Base-by-base conservation (phyloP, 176 grass and related monocot species). In the Avena sativa region DNA sequence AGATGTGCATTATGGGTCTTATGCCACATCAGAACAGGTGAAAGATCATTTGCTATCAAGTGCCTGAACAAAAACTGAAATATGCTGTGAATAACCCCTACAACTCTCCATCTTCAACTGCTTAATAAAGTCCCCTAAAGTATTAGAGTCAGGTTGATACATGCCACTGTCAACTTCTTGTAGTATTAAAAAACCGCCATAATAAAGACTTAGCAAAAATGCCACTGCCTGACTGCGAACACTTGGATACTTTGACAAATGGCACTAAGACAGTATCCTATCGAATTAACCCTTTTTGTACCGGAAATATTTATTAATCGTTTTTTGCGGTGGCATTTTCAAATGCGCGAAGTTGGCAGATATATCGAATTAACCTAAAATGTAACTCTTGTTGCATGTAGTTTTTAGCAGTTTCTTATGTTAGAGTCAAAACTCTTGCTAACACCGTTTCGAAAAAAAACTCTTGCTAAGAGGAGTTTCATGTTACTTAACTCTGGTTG, bases 21-120 rank as follows among this genome's bases (percentile, higher is more conserved):
- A 94, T 90, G 97, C 97, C 4, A 96, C 94, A 81, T 89, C 84
- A 49, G 97, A 99, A 91, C 97, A 99, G 94, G 97, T 99, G 90
- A 87, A 89, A 32, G 12, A 82, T 83, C n/a, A 21, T 87, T 73
- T 86, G 12, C 63, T 81, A 14, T 51, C 16, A 79, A 70, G 64
- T 86, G 23, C 21, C 50, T 86, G 38, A 60, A 40, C 48, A 20
- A 51, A 64, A 86, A 79, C 67, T 85, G 60, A 40, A 62, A n/a
- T 60, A 74, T 75, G 43, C 40, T 49, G 17, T 63, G 58, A 63
- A 49, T 36, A 85, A 64, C 48, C 43, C 8, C 1, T 11, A 64
- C 12, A 50, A 30, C 56, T 84, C 20, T 50, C 16, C 49, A 17
- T 28, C 5, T 52, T 38, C 46, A 76, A 76, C 17, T 64, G 28